Conservation (phyloP, 768 basidiomycete genomes). For the Daedaleopsis sinensis region DNA sequence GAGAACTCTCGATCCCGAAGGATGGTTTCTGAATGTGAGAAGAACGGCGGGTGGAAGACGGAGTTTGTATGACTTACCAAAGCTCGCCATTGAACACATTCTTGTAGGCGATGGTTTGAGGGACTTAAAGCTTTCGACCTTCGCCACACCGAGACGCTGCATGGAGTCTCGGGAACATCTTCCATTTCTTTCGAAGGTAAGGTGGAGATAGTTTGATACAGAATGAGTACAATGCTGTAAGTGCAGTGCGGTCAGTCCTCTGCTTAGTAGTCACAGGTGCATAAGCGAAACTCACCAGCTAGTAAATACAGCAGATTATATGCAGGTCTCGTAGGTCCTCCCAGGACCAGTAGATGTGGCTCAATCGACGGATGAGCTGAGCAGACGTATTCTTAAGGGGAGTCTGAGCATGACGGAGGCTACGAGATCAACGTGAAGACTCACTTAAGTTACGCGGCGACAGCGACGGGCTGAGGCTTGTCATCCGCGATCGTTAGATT, state of each 20-base stretch:
- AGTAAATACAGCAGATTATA: constrained; percentile 15
- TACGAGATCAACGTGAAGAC: background rate
- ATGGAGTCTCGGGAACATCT: too few species aligned
- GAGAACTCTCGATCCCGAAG: too few species aligned
- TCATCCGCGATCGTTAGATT: constrained; percentile 53
- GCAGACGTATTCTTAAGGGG: too few species aligned
- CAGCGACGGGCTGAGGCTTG: constrained; percentile 27
- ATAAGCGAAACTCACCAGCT: constrained; percentile 8
- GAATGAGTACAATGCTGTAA: background rate
- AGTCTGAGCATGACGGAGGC: background rate
- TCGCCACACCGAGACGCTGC: background rate
- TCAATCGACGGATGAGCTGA: too few species aligned
- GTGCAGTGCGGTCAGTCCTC: background rate
- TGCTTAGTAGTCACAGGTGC: background rate
- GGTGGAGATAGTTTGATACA: background rate
- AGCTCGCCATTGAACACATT: too few species aligned
- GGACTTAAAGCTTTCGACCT: background rate
- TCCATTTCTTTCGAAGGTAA: background rate
- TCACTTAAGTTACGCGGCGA: constrained; percentile 26
- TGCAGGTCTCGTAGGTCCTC: too few species aligned
- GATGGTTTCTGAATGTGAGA: too few species aligned
- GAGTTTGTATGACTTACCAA: too few species aligned
- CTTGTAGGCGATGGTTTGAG: too few species aligned
- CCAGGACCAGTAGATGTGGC: too few species aligned
- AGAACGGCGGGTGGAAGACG: too few species aligned